Evolutionary conservation across 2,329 filamentous ascomycete species (phyloP), one percentile per base, ranked within the genome.

Genomic region (Aaosphaeria arxii): DNA sequence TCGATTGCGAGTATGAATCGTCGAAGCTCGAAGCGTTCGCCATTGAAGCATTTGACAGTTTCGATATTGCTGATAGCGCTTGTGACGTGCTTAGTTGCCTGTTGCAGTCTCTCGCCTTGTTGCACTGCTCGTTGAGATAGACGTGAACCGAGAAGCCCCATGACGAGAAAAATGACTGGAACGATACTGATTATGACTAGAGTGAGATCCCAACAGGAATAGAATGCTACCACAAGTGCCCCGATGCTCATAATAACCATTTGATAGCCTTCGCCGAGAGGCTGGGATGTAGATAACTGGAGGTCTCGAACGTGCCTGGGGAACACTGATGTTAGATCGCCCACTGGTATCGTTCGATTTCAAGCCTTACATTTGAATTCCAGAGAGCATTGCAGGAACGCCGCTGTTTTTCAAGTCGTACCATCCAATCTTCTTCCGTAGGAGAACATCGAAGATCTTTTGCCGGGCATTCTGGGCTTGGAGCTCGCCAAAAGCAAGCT

Each of bases 1-100:
- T 75, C 74, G 30, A 88, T 78, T 1, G 79, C 76, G 0, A 61
- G 65, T 1, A 73, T 69, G 62, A 95, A 96, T 54, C 83, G 82
- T 61, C 78, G 78, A 1, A 81, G 69, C 65, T 95, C 91, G 7
- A 84, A 74, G 9, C 80, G 78, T 59, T 90, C 81, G 0, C 86
- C 89, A 57, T 92, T 91, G 71, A 88, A 91, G 45, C 84, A 86
- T 66, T 96, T 96, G 62, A 97, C 89, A 0, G 88, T 82, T 51
- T 95, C 89, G 36, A 96, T 92, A 3, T 83, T 84, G 1, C 77
- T 76, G 7, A 95, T 79, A 0, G 89, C 84, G 7, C 83, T 86
- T 7, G 82, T 84, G 1, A 85, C 81, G 47, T 84, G 76, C 60
- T 89, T 92, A 0, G 90, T 85, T 0, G 89, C 89, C 42, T 78